Conservation (phyloP, 495 filamentous ascomycete genomes). For the Copromyces sp. region DNA sequence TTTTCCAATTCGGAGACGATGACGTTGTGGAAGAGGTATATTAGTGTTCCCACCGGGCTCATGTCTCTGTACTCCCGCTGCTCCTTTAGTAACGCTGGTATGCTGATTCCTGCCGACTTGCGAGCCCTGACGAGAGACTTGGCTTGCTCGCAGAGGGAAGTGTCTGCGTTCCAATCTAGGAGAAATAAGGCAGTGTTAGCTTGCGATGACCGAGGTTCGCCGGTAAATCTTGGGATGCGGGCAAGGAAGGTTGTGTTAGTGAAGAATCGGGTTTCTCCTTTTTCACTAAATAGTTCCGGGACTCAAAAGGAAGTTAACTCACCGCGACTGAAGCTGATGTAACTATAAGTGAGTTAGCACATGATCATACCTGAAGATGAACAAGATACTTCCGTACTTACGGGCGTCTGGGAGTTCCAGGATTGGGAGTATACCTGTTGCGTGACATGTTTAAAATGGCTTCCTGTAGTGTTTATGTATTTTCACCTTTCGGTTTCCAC, state of each 20-base stretch:
- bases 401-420: neutral
- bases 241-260: neutral
- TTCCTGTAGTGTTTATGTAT: neutral
- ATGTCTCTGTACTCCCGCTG: neutral
- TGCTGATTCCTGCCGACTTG: neutral
- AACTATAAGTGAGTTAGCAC: neutral
- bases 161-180: neutral
- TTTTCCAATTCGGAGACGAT: neutral
- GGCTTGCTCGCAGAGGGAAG: neutral
- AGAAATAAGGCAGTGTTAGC: neutral
- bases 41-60: neutral
- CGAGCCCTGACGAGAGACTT: neutral
- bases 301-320: neutral
- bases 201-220: neutral
- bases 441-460: neutral
- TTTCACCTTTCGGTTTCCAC: neutral
- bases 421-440: neutral
- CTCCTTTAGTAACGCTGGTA: neutral
- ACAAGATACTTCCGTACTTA: neutral
- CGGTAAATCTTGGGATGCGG: neutral
- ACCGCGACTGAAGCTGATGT: neutral
- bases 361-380: neutral
- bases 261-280: neutral
- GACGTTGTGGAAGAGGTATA: neutral
- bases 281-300: neutral